Conservation (phyloP, 208 protist species). For the Acanthamoeba culbertsoni region DNA sequence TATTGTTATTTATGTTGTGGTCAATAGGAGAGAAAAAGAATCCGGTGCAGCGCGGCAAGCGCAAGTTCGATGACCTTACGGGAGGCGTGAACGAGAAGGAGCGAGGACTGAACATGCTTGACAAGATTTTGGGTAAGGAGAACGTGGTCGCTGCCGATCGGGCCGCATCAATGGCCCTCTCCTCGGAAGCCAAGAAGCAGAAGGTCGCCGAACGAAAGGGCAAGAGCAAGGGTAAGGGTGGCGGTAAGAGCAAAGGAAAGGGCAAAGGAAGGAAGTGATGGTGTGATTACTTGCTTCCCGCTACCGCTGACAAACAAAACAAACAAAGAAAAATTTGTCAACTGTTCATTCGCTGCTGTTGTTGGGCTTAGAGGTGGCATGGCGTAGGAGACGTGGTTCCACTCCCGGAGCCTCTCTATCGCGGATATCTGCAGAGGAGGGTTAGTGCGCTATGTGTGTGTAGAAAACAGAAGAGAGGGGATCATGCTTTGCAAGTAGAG, state of each 20-base stretch:
- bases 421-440: too few species aligned
- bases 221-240: neutral
- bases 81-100: conserved; percentile 18
- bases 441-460: too few species aligned
- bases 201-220: conserved; percentile 9
- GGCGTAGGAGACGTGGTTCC: too few species aligned
- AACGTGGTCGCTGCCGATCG: neutral
- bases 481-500: neutral
- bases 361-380: too few species aligned
- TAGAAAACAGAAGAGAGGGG: neutral
- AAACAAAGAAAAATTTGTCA: too few species aligned
- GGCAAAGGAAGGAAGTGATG: neutral
- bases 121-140: conserved; percentile 50
- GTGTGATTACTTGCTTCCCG: too few species aligned
- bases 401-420: too few species aligned
- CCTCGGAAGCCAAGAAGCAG: neutral
- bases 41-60: neutral
- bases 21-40: conserved; percentile 15
- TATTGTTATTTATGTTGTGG: neutral
- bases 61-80: conserved; percentile 48
- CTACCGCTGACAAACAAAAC: too few species aligned
- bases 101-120: neutral
- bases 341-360: too few species aligned
- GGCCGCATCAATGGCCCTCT: conserved; percentile 25
- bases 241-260: neutral